A percentile compares a stretch with the other conserved stretches of the same genome.
Conservation (phyloP, 768 basidiomycete species). For the Gelatoporia subvermispora region DNA sequence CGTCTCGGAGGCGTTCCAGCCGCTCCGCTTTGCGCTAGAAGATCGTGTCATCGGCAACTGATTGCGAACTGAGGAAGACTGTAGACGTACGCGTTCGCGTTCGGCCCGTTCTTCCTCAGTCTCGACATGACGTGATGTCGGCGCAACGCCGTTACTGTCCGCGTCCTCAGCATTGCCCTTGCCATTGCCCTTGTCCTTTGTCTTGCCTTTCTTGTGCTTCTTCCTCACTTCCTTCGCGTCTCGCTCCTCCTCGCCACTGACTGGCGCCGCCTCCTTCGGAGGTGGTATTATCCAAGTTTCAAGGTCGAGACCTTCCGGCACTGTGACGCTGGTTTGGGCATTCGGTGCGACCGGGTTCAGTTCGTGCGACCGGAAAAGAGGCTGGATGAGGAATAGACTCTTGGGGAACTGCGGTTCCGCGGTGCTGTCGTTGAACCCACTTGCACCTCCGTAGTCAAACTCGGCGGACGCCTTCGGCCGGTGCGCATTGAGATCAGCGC, state of each 20-base stretch:
- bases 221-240: slow-evolving; percentile 28
- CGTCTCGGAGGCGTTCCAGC: slow-evolving; percentile 70
- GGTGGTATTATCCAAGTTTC: slow-evolving; percentile 76
- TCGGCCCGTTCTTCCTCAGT: slow-evolving; percentile 56
- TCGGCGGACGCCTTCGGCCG: slow-evolving; percentile 32
- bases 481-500: slow-evolving; percentile 61
- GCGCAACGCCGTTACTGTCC: slow-evolving; percentile 32
- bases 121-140: slow-evolving; percentile 40
- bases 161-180: slow-evolving; percentile 41
- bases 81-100: slow-evolving; percentile 49
- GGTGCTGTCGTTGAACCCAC: slow-evolving; percentile 30
- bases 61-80: too few relatives aligned
- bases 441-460: slow-evolving; percentile 33
- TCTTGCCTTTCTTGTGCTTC: slow-evolving; percentile 36
- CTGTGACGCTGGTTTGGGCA: slow-evolving; percentile 77
- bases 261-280: slow-evolving; percentile 25
- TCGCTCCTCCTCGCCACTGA: slow-evolving; percentile 32
- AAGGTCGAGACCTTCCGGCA: slow-evolving; percentile 84
- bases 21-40: slow-evolving; percentile 70
- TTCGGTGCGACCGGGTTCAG: slow-evolving; percentile 77
- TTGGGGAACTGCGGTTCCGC: slow-evolving; percentile 71
- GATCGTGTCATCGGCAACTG: not conserved
- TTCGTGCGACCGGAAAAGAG: slow-evolving; percentile 72
- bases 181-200: slow-evolving; percentile 34
- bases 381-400: slow-evolving; percentile 80